Percentiles rank a stretch among this genome's conserved stretches.
These are phyloP conservation scores for Linaria vulgaris DNA, from an alignment of 257 asterid species.

Conservation along the genomic window DNA sequence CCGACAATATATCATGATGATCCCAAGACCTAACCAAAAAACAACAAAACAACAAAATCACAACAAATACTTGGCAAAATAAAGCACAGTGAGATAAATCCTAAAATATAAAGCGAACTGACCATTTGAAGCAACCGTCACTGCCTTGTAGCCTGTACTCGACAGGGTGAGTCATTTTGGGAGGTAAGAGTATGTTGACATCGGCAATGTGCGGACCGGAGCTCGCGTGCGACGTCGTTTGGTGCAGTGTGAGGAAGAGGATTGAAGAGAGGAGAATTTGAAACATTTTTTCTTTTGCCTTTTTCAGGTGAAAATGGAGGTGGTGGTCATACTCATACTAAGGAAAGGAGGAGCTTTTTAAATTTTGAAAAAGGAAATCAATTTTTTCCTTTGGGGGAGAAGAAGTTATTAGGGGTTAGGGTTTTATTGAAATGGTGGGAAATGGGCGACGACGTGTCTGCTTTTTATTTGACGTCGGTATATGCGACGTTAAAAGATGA, in stretches of 20 bases:
- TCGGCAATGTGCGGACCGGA: constrained; percentile 90
- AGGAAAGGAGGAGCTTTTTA: not conserved
- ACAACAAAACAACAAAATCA: not conserved
- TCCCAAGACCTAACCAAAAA: constrained; percentile 76
- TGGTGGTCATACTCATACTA: too few species aligned
- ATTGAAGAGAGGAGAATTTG: constrained; percentile 22
- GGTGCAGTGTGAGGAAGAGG: constrained; percentile 31
- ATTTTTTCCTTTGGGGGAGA: constrained; percentile 1
- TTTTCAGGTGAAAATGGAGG: constrained; percentile 44
- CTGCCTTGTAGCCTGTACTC: constrained; percentile 92
- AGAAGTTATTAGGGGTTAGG: constrained; percentile 35
- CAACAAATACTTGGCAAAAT: not conserved
- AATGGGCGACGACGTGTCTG: constrained; percentile 35
- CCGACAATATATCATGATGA: constrained; percentile 74
- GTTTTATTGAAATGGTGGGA: constrained; percentile 14
- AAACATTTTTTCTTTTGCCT: constrained; percentile 29
- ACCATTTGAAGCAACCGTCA: constrained; percentile 97
- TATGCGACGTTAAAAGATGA: not conserved
- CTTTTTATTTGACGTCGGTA: not conserved
- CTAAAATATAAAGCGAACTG: not conserved
- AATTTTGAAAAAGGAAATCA: constrained; percentile 6
- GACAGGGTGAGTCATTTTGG: constrained; percentile 88
- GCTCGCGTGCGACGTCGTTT: constrained; percentile 28
- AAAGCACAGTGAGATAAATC: too few species aligned
- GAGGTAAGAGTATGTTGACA: constrained; percentile 84